Base-by-base conservation (phyloP, 352 stramenopile genomes). In the Pythium utonaiense region DNA sequence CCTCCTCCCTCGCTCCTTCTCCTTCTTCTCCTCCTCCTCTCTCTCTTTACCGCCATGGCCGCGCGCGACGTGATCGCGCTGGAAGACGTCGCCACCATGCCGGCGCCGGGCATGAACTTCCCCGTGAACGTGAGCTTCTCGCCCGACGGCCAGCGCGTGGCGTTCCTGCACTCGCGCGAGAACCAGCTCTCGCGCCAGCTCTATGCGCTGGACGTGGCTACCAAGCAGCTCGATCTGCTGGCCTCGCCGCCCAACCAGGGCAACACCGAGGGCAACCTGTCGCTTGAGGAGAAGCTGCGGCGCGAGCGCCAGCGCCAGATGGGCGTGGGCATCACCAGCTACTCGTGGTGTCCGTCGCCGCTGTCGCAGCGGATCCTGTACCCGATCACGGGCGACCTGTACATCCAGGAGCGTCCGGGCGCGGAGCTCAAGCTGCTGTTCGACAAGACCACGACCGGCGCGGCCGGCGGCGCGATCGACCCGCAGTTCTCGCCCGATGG, bases 401-500 rank as follows among this genome's bases (percentile, higher is more conserved):
- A 96, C 71, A 69, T 98, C 17, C 95, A 99, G 75, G 92, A 98
- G 62, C 49, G 77, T 31, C 75, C 77, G 0, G 78, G 77, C n/a
- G 83, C 75, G 0, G 73, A 77, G 53, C 62, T 96, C 10, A 72
- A 82, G 50, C 62, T 96, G 55, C 75, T 97, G 21, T 97, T 96
- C 55, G 86, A 97, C 65, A 97, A 96, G 63, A 74, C 66, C 17
- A 83, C 80, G 6, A 89, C 84, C 2, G 80, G 80, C 7, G 76
- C 68, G 1, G 74, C 70, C 14, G 88, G 89, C 22, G 82, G 83
- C 16, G 90, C 89, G 33, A 96, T 98, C 53, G 96, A 99, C 71
- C 87, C 96, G 52, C 92, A 98, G 62, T 89, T 89, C 60, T 97
- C 87, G 10, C 94, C 95, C 5, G 89, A 98, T 57, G 94, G 95